These are phyloP conservation scores for Candida sanyaensis DNA, from an alignment of 1,139 yeast species.

Conservation along the genomic window DNA sequence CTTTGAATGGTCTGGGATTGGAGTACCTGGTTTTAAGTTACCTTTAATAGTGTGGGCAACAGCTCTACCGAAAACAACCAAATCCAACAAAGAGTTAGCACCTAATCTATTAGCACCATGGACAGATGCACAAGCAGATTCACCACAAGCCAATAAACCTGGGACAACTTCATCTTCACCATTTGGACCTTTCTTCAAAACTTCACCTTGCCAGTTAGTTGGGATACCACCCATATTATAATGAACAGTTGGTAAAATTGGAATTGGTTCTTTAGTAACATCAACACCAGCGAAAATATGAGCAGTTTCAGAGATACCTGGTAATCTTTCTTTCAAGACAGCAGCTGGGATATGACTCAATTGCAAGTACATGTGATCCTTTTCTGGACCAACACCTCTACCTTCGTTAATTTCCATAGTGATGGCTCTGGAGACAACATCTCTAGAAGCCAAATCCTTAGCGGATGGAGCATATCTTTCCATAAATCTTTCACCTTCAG, in stretches of 20 bases:
- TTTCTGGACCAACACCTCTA: constrained; percentile 96
- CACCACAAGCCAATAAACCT: constrained; percentile 97
- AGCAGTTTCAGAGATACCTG: constrained; percentile 99
- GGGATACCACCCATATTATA: constrained; percentile 99
- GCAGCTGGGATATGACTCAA: constrained; percentile 91
- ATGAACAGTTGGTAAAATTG: constrained; percentile 97
- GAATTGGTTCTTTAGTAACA: constrained; percentile 98
- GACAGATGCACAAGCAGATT: constrained; percentile 98
- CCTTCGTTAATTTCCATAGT: constrained; percentile 99
- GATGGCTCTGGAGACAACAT: constrained; percentile 97
- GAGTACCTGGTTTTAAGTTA: constrained; percentile 82
- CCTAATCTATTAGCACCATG: constrained; percentile 99
- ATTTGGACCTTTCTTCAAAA: constrained; percentile 74
- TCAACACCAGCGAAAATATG: constrained; percentile 99
- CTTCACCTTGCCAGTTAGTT: constrained; percentile 97
- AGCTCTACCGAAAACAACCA: constrained; percentile 98
- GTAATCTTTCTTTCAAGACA: constrained; percentile 92
- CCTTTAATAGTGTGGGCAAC: constrained; percentile 91
- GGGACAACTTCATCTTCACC: constrained; percentile 93
- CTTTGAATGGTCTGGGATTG: constrained; percentile 73
- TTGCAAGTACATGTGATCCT: constrained; percentile 95
- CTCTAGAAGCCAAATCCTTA: constrained; percentile 97
- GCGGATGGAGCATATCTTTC: constrained; percentile 99
- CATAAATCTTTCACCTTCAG: constrained; percentile 99
- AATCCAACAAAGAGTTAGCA: constrained; percentile 96